phyloP scores from a whole-genome alignment of 495 filamentous ascomycete species.

The Penicillium ucsense region DNA sequence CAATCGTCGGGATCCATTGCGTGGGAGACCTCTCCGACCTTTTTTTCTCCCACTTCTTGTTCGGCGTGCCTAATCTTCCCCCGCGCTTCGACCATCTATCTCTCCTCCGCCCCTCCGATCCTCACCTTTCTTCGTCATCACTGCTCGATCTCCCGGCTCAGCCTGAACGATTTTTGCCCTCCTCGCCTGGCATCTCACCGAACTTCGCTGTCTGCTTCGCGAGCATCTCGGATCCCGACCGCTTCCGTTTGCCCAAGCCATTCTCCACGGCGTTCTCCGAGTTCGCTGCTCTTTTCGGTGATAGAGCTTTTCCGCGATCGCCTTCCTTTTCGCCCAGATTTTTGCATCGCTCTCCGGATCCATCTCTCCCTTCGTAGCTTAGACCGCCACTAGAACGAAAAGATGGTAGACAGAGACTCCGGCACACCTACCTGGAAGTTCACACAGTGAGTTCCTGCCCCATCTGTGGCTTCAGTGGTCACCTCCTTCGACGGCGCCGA shows the following conservation, averaged over 20 bases:
- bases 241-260: conserved; percentile 7
- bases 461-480: neutral
- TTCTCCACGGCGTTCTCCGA: neutral
- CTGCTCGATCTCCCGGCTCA: conserved; percentile 9
- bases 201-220: no score
- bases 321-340: conserved; percentile 1
- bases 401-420: conserved; percentile 95
- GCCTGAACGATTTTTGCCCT: conserved; percentile 4
- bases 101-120: conserved; percentile 11
- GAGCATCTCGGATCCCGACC: conserved; percentile 4
- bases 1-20: no score
- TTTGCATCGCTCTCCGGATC: conserved; percentile 8
- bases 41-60: neutral
- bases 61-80: conserved; percentile 4
- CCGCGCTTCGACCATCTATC: conserved; percentile 1
- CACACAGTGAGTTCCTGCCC: conserved; percentile 74
- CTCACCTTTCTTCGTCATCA: conserved; percentile 11
- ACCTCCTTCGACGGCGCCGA: no score
- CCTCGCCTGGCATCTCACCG: neutral
- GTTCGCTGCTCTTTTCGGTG: neutral
- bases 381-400: conserved; percentile 39
- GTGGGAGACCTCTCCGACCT: no score
- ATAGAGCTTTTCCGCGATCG: neutral
- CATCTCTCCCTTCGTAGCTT: conserved; percentile 13
- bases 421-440: conserved; percentile 98